A percentile compares a stretch with the other conserved stretches of the same genome.
These are phyloP conservation scores for Grosmannia clavigera DNA, from an alignment of 2,329 filamentous ascomycete genomes.

Conservation along the genomic window DNA sequence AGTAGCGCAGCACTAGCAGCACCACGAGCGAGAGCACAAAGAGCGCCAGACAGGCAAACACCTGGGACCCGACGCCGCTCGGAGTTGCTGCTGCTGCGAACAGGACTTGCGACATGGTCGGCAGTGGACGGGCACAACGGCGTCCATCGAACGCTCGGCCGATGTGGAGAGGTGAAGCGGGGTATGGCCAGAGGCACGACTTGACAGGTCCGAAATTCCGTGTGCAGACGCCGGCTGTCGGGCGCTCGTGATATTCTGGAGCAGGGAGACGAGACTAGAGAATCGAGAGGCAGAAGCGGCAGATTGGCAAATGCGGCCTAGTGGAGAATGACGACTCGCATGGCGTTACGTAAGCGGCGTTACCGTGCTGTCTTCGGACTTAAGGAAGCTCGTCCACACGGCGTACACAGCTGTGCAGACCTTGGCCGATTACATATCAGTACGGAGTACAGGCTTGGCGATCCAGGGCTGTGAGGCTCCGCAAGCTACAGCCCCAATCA, in stretches of 20 bases:
- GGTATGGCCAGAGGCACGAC: background rate
- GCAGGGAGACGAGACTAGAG: too few relatives aligned
- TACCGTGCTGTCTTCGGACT: background rate
- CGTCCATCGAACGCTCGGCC: background rate
- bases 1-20: constrained; percentile 76
- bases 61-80: constrained; percentile 38
- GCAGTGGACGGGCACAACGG: background rate
- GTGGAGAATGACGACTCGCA: background rate
- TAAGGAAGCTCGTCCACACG: background rate
- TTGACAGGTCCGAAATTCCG: background rate
- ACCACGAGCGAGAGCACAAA: constrained; percentile 63
- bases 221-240: too few relatives aligned
- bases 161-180: background rate
- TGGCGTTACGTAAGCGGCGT: background rate
- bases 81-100: background rate
- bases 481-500: background rate
- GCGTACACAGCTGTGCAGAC: too few relatives aligned
- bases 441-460: background rate
- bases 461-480: background rate
- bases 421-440: too few relatives aligned
- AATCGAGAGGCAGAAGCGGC: background rate
- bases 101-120: background rate
- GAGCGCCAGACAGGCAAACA: constrained; percentile 65
- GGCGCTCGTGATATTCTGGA: too few relatives aligned
- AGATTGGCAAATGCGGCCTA: background rate